phyloP scores from a whole-genome alignment of 2,329 filamentous ascomycete genomes.

The Fusarium virguliforme region DNA sequence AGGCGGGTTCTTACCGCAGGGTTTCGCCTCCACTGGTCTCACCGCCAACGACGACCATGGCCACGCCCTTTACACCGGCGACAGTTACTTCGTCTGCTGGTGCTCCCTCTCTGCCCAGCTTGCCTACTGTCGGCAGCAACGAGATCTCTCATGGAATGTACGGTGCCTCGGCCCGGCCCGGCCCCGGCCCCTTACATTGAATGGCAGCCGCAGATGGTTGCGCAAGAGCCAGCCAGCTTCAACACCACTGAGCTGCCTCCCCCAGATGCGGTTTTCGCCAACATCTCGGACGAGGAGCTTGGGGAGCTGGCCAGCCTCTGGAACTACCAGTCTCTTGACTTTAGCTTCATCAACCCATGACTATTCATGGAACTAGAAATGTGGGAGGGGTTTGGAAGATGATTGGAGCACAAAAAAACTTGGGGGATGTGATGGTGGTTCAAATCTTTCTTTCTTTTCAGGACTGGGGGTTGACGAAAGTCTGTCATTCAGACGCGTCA shows the following conservation, averaged over 20 bases:
- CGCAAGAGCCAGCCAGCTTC: conserved; percentile 29
- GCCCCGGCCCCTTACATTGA: conserved; percentile 23
- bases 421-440: too few species aligned
- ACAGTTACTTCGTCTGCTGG: conserved; percentile 11
- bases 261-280: conserved; percentile 46
- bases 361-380: neutral
- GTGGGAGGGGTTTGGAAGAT: neutral
- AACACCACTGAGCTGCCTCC: conserved; percentile 17
- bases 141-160: conserved; percentile 20
- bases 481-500: neutral
- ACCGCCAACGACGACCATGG: conserved; percentile 16
- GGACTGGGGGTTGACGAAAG: neutral
- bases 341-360: conserved; percentile 50
- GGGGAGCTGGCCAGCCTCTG: conserved; percentile 55
- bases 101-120: conserved; percentile 24
- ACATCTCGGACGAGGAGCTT: conserved; percentile 55
- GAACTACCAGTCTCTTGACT: conserved; percentile 56
- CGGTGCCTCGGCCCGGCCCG: conserved; percentile 18
- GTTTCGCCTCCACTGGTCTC: conserved; percentile 24
- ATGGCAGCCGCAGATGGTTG: conserved; percentile 37
- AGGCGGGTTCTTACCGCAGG: conserved; percentile 15
- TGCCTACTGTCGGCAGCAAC: conserved; percentile 7
- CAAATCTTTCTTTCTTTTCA: neutral
- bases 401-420: neutral
- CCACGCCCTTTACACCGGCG: neutral